Percentiles rank a stretch among this genome's conserved stretches.
These are phyloP conservation scores for Dissophora globulifera DNA, from an alignment of 192 early-diverging fungal species.

Conservation along the genomic window DNA sequence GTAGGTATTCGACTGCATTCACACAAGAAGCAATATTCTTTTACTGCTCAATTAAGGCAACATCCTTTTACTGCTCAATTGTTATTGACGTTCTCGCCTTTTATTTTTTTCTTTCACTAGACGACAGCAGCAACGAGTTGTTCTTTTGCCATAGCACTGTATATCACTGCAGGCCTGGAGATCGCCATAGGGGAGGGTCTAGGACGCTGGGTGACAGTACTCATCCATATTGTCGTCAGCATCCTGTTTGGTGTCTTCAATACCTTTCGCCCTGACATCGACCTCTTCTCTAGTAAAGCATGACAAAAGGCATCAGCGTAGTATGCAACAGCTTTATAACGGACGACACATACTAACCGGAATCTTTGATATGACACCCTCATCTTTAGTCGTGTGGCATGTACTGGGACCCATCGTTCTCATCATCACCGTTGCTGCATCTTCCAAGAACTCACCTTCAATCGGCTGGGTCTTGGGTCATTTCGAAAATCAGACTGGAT, in stretches of 20 bases:
- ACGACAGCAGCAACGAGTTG: constrained; percentile 21
- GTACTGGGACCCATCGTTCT: constrained; percentile 25
- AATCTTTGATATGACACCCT: too few species aligned
- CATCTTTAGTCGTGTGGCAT: constrained; percentile 23
- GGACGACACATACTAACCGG: too few species aligned
- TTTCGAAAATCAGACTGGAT: constrained; percentile 56
- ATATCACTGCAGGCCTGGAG: constrained; percentile 7
- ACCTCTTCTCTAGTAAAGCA: constrained; percentile 24
- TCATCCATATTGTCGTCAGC: constrained; percentile 21
- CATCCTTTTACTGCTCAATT: background rate
- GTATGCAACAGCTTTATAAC: too few species aligned
- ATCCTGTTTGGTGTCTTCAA: constrained; percentile 29
- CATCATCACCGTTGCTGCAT: constrained; percentile 13
- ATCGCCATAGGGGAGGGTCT: constrained; percentile 16
- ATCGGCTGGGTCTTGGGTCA: constrained; percentile 42
- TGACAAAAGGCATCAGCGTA: too few species aligned
- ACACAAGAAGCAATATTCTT: background rate
- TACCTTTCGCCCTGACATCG: constrained; percentile 9
- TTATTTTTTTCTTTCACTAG: background rate
- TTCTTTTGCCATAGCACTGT: constrained; percentile 43
- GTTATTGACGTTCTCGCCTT: too few species aligned
- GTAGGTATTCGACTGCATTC: constrained; percentile 5
- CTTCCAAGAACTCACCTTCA: constrained; percentile 20
- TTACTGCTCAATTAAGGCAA: too few species aligned
- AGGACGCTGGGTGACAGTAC: constrained; percentile 21